phyloP scores from a whole-genome alignment of 495 filamentous ascomycete genomes.

The Neurospora sp. region DNA sequence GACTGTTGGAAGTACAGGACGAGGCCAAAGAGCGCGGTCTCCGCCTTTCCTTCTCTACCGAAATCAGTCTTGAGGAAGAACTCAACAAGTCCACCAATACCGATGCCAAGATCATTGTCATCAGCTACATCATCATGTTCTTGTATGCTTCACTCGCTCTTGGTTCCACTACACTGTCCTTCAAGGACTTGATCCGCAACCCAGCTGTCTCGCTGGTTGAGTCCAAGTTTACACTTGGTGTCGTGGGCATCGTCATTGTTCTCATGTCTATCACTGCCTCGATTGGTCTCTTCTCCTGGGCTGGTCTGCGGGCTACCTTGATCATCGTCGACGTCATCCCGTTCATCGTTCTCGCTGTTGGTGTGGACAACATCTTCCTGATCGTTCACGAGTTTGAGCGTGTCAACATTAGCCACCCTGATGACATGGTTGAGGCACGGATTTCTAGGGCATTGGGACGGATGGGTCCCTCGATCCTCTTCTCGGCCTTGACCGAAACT shows the following conservation, averaged over 20 bases:
- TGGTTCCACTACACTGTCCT: conserved; percentile 72
- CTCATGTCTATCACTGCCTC: conserved; percentile 95
- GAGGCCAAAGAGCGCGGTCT: conserved; percentile 72
- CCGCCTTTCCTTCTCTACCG: conserved; percentile 85
- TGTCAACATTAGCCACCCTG: conserved; percentile 79
- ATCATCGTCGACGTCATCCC: conserved; percentile 99
- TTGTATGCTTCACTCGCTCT: conserved; percentile 87
- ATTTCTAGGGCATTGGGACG: conserved; percentile 77
- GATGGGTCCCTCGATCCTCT: conserved; percentile 94
- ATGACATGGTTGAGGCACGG: conserved; percentile 73
- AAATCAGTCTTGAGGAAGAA: conserved; percentile 87
- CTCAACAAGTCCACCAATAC: conserved; percentile 95
- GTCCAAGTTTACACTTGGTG: conserved; percentile 88
- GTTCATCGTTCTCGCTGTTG: conserved; percentile 90
- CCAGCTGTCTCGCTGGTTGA: conserved; percentile 79
- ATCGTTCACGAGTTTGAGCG: conserved; percentile 98
- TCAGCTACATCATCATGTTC: conserved; percentile 99
- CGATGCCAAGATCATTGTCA: conserved; percentile 90
- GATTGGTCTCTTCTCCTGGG: conserved; percentile 83
- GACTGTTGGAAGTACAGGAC: conserved; percentile 62
- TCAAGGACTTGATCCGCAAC: conserved; percentile 63
- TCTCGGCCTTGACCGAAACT: conserved; percentile 88
- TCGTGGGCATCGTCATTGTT: conserved; percentile 88
- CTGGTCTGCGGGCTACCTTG: conserved; percentile 82
- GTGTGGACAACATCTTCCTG: conserved; percentile 97